Base-by-base conservation (phyloP, 2,329 filamentous ascomycete species). In the Colletotrichum tropicale region DNA sequence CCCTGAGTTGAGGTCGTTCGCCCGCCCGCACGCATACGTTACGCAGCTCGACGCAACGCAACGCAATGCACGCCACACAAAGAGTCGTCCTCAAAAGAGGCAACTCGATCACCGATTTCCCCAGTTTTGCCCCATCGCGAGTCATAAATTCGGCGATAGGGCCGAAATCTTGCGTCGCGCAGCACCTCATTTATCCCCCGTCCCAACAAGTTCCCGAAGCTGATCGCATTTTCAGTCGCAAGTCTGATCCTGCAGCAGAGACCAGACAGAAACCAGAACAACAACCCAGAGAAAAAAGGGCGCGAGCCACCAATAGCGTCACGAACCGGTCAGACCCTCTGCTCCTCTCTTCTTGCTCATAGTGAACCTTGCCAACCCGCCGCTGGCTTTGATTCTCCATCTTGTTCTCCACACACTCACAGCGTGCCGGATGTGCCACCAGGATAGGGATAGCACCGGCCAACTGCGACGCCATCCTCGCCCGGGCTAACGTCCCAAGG, bases 391-490 rank as follows among this genome's bases (percentile, higher is more conserved):
- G 52, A 21, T 60, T 55, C 68, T 30, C 52, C 38, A 38, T 62
- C 36, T 52, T 52, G 43, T 13, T 52, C 61, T 43, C 55, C 72
- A 72, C 55, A 67, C 60, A 56, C 67, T 52, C 43, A 52, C 30
- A 58, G 24, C 64, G 26, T 72, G 68, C 73, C 73, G 73, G 73
- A 73, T 75, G 73, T 75, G 73, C 64, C 62, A 72, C 73, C 73
- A 75, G 69, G 73, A 75, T 75, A 75, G 73, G 73, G 69, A 75
- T 75, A 75, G 73, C 55, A 68, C 69, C 69, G 73, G 43, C 69
- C 69, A 64, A 67, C 69, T 43, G 69, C n/a, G 69, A 62, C 72
- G 60, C 43, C 66, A 26, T 34, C 21, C 60, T 58, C n/a, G 66
- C 66, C 48, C 71, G 28, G 56, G 15, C 56, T 70, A 70, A 52